Conservation (phyloP, 176 grass and related monocot species). For the Zoysia japonica region DNA sequence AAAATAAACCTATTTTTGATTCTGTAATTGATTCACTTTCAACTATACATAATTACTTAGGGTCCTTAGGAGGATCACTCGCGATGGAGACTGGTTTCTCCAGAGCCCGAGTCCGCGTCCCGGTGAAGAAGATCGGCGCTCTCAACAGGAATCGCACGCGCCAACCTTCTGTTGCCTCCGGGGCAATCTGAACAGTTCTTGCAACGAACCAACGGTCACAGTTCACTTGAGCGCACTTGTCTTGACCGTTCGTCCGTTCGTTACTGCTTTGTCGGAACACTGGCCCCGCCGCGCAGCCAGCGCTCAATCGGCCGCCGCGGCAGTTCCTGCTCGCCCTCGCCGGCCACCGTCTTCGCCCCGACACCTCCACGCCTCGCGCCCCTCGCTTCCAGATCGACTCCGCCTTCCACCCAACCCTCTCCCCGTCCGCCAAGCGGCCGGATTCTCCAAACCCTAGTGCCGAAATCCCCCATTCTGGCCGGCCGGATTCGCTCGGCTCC, state of each 20-base stretch:
- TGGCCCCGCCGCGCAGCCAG: slow-evolving; percentile 8
- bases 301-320: slow-evolving; percentile 36
- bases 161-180: not conserved
- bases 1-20: too few species aligned
- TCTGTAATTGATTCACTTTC: too few species aligned
- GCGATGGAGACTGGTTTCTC: too few species aligned
- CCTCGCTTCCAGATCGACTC: not conserved
- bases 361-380: not conserved
- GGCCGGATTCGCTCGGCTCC: slow-evolving; percentile 1
- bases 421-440: not conserved
- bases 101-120: too few species aligned
- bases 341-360: slow-evolving; percentile 16
- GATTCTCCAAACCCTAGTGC: slow-evolving; percentile 43
- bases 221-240: not conserved
- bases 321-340: slow-evolving; percentile 19
- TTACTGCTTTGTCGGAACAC: slow-evolving; percentile 29
- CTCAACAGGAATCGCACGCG: not conserved
- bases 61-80: too few species aligned
- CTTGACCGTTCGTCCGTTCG: slow-evolving; percentile 30
- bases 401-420: not conserved
- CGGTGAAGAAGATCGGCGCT: not conserved
- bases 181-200: not conserved
- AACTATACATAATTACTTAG: too few species aligned
- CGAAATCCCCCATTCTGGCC: slow-evolving; percentile 27
- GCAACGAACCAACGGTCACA: not conserved